Evolutionary conservation across 306 rosid species (phyloP), one percentile per base, ranked within the genome.

Genomic region (Ormosia emarginata): DNA sequence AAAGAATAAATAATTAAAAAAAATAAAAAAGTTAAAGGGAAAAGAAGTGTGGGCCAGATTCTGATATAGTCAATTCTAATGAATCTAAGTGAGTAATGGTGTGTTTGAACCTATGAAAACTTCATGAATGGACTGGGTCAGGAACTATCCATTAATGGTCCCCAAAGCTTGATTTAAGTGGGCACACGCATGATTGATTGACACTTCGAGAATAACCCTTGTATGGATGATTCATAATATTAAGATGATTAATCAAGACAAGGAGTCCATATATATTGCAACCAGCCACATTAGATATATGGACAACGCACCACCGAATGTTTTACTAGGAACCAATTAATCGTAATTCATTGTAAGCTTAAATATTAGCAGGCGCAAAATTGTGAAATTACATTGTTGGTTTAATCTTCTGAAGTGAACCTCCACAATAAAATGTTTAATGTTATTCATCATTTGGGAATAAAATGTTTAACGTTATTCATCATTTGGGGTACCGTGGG

Each of bases 61-160:
- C 80, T 75, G 67, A 84, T 56, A 71, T 34, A 43, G 82, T 78
- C 84, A 86, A 80, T 66, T 74, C 83, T 81, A 17, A 67, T 83
- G 70, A 76, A 58, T 68, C 79, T 70, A 79, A 82, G 55, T 66
- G 53, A 83, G 66, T 56, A 56, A 79, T 69, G 81, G 47, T 67
- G 82, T 50, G 47, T 70, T 88, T 79, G 73, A 86, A 76, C 69
- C 75, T 82, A 77, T 81, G 86, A 83, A 81, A 88, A 79, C 29
- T 81, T 83, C 84, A 83, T 86, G 77, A 85, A 91, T 82, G 71
- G 57, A 58, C 84, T 82, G 89, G 92, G 87, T 57, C 89, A 77
- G 30, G 73, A 77, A 66, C 71, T 46, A 80, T 74, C 61, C 63
- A 34, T 46, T 64, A 61, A 74, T 58, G 88, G 94, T 77, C 82